Evolutionary conservation across 148 eudicot genomes (phyloP), one percentile per base, ranked within the genome.

Genomic region (Arbutus unedo): DNA sequence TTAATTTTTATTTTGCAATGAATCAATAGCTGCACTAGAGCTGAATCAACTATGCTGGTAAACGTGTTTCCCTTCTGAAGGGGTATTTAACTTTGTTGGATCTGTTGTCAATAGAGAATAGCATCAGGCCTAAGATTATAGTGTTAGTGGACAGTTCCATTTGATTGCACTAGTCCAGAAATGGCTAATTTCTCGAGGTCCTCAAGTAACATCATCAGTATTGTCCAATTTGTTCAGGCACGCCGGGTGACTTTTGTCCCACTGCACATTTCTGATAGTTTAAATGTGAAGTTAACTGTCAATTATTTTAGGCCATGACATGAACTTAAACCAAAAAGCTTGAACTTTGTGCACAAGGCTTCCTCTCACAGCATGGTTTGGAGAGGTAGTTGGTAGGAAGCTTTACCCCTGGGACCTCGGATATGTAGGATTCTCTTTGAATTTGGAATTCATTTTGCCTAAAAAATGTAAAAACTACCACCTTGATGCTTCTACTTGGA

Each of bases 161-260:
- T 76, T 54, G 8, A 15, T 53, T 54, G 78, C 14, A 43, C 67
- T 56, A 56, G 5, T 55, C 8, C 59, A 16, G 21, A 76, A 76
- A 13, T 23, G 62, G 13, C n/a, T 14, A 50, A 48, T 50, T 74
- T 15, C 56, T 50, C 9, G 45, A 75, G 41, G 55, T 21, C 78
- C 56, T 53, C 5, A 76, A 51, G 51, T 53, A 47, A 2, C 55
- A 6, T 10, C 15, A 8, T 19, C 14, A 48, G 23, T 16, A 74
- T 48, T n/a, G 48, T 74, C 77, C 77, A 74, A 74, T 38, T 49
- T 23, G 77, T 74, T 49, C 38, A 9, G 77, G 77, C 25, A 49
- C 23, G 4, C 23, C 45, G 50, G 51, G 19, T 74, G 19, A 15
- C 59, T 53, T 23, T 41, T 25, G 45, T 53, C 48, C 60, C 45